Evolutionary conservation across 371 early-diverging fungal species (phyloP).

Genomic region (Zychaea mexicana): DNA sequence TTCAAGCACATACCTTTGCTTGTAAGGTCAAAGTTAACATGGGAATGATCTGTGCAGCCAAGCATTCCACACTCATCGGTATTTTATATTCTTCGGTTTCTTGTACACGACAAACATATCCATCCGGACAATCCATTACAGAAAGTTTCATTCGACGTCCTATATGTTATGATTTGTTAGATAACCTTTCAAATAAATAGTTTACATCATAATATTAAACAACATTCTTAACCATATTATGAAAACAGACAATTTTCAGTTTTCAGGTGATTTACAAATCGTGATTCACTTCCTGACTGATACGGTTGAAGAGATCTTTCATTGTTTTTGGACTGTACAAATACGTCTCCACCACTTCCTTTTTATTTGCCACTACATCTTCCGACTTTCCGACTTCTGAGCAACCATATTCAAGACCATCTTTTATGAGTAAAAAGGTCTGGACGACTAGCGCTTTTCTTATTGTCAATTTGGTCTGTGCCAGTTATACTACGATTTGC

Average conservation of each 20-base stretch:
- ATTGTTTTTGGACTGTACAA: conserved; percentile 3
- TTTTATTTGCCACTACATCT: background rate
- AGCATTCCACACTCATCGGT: background rate
- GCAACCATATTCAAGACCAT: conserved; percentile 5
- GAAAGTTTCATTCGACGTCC: conserved; percentile 2
- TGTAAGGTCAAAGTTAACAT: background rate
- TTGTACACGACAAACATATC: conserved; percentile 9
- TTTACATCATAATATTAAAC: background rate
- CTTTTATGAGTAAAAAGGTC: conserved; percentile 10
- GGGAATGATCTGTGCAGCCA: background rate
- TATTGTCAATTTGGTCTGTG: background rate
- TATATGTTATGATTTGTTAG: background rate
- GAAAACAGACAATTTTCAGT: background rate
- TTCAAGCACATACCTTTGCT: conserved; percentile 1
- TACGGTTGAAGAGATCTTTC: conserved; percentile 5
- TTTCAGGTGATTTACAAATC: background rate
- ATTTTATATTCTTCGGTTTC: conserved; percentile 7
- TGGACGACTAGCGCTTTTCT: conserved; percentile 1
- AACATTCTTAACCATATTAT: background rate
- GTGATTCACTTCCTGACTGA: background rate
- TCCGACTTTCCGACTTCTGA: conserved; percentile 2
- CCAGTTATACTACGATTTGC: background rate
- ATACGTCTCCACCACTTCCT: background rate
- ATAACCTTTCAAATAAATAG: background rate
- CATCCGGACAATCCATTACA: conserved; percentile 3